Conservation (phyloP, 495 filamentous ascomycete species). For the Podospora didyma region DNA sequence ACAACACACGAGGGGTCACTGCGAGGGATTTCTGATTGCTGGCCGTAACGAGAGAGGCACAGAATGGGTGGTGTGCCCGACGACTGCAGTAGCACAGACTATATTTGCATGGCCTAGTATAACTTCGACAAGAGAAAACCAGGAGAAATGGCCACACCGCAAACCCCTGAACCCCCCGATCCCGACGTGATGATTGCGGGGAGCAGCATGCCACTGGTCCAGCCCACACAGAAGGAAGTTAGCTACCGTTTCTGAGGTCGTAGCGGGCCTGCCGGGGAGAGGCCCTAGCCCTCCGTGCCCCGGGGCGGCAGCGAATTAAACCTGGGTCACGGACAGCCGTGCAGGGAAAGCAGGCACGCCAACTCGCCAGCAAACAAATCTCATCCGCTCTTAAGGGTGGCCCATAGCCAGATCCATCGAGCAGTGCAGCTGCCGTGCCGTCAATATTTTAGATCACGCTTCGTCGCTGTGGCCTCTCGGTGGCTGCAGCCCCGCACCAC, state of each 20-base stretch:
- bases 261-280: neutral
- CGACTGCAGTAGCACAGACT: neutral
- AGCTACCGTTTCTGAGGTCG: constrained; percentile 6
- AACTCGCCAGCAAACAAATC: neutral
- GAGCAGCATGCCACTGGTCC: neutral
- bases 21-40: neutral
- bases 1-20: neutral
- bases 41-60: neutral
- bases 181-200: neutral
- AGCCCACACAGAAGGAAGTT: neutral
- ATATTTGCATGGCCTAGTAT: neutral
- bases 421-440: neutral
- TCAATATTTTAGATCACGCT: no score
- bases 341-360: constrained; percentile 2
- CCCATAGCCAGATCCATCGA: neutral
- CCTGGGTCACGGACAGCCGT: constrained; percentile 7
- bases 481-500: no score
- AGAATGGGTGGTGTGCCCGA: neutral
- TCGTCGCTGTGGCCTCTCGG: no score
- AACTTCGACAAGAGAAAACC: neutral
- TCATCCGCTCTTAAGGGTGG: neutral
- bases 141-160: neutral
- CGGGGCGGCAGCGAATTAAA: constrained; percentile 1
- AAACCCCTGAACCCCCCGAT: neutral
- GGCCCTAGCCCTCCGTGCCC: constrained; percentile 13